Evolutionary conservation across 495 filamentous ascomycete genomes (phyloP).

Genomic region (Podospora pseudopauciseta): DNA sequence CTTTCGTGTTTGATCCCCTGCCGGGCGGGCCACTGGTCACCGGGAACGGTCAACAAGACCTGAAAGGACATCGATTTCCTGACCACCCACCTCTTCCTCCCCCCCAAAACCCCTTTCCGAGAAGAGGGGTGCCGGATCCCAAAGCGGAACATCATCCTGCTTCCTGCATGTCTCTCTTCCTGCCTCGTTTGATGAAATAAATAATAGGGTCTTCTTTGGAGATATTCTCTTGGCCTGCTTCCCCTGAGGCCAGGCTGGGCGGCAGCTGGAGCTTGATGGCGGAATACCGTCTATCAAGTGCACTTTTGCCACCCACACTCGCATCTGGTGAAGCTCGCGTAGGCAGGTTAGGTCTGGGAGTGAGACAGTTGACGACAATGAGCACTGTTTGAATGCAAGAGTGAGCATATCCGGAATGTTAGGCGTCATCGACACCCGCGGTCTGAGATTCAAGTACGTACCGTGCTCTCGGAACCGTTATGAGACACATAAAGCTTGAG

Average conservation of each 20-base stretch:
- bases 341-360: not conserved
- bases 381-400: not conserved
- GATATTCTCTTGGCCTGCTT: not conserved
- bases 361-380: not conserved
- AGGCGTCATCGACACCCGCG: not conserved
- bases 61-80: not conserved
- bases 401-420: not conserved
- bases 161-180: conserved; percentile 12
- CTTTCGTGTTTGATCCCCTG: not conserved
- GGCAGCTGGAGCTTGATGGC: not conserved
- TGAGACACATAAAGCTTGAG: too few species aligned
- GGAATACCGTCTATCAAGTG: not conserved
- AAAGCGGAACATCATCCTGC: not conserved
- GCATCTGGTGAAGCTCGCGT: not conserved
- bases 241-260: not conserved
- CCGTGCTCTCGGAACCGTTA: too few species aligned
- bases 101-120: not conserved
- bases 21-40: too few species aligned
- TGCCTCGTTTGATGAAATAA: not conserved
- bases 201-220: not conserved
- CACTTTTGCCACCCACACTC: not conserved
- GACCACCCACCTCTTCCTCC: not conserved
- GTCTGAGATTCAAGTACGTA: too few species aligned
- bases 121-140: not conserved
- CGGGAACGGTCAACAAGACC: not conserved